These are phyloP conservation scores for Coemansia sp. DNA, from an alignment of 192 early-diverging fungal species.

Conservation along the genomic window DNA sequence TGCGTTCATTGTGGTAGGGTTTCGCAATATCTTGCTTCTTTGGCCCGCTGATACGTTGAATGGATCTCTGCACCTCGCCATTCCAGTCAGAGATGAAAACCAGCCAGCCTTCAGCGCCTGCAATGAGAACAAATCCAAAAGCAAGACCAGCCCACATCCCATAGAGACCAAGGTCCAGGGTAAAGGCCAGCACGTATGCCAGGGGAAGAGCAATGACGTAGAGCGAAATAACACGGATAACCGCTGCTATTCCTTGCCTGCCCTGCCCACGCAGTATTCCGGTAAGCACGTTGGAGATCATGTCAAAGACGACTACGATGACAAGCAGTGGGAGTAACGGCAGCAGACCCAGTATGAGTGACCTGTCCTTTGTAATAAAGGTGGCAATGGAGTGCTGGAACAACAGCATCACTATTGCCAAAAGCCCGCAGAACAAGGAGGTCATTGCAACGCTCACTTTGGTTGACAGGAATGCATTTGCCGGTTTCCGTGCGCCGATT, in stretches of 20 bases:
- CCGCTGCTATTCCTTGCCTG: constrained; percentile 56
- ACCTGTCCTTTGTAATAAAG: constrained; percentile 52
- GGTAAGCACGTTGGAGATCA: constrained; percentile 62
- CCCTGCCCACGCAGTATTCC: constrained; percentile 60
- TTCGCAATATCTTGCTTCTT: neutral
- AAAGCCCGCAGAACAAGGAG: constrained; percentile 26
- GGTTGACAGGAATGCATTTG: constrained; percentile 27
- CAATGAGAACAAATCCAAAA: constrained; percentile 30
- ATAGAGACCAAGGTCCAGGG: constrained; percentile 55
- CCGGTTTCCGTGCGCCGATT: constrained; percentile 60
- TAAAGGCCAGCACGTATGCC: constrained; percentile 57
- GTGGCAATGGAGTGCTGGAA: constrained; percentile 57
- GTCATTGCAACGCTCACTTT: constrained; percentile 57
- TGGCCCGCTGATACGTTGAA: constrained; percentile 22
- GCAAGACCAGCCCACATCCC: constrained; percentile 67
- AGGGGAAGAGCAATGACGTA: constrained; percentile 58
- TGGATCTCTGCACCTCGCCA: constrained; percentile 27
- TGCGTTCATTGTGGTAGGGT: neutral
- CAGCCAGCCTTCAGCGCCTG: constrained; percentile 32
- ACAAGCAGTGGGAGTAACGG: constrained; percentile 39
- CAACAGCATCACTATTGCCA: constrained; percentile 57
- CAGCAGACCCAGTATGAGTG: constrained; percentile 20
- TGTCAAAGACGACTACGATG: constrained; percentile 52
- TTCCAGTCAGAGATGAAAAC: constrained; percentile 44
- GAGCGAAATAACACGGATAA: constrained; percentile 49